Conservation (phyloP, 176 grass and related monocot species). For the Poa annua region DNA sequence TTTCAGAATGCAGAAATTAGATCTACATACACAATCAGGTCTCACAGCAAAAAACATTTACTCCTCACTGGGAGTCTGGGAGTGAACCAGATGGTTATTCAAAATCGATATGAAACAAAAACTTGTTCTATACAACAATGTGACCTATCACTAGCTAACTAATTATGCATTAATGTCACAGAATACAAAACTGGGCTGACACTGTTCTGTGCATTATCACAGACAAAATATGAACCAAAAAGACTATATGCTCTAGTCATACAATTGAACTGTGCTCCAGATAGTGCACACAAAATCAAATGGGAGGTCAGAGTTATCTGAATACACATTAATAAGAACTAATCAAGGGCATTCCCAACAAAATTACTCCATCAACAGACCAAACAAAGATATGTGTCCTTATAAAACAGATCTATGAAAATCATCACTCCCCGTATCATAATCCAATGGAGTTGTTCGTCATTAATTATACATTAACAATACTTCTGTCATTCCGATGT, state of each 20-base stretch:
- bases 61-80: no score
- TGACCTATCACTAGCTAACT: background rate
- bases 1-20: background rate
- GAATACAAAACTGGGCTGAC: background rate
- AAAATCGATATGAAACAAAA: background rate
- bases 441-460: background rate
- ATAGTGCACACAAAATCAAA: background rate
- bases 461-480: background rate
- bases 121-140: background rate
- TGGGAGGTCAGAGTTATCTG: background rate
- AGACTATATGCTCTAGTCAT: background rate
- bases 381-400: background rate
- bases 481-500: background rate
- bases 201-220: background rate
- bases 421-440: background rate
- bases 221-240: background rate
- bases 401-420: background rate
- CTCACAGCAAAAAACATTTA: background rate
- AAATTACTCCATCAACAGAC: background rate
- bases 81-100: background rate
- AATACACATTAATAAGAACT: background rate
- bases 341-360: background rate
- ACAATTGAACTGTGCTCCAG: background rate
- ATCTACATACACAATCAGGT: background rate
- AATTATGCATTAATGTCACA: background rate